These are phyloP conservation scores for Aspergillus diversus DNA, from an alignment of 495 filamentous ascomycete species.

Conservation along the genomic window DNA sequence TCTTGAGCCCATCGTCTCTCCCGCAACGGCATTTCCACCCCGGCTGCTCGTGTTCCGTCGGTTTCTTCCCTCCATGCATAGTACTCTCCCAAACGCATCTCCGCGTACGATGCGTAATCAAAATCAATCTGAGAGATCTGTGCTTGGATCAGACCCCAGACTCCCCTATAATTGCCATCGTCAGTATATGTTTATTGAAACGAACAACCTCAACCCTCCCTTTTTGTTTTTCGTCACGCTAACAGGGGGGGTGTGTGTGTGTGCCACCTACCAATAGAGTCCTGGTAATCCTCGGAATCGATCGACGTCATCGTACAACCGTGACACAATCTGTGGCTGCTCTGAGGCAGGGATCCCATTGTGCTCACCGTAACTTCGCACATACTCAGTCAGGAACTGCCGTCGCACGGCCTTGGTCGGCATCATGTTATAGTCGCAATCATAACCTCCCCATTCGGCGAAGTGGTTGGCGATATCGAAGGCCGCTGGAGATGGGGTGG, in stretches of 20 bases:
- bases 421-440: constrained; percentile 85
- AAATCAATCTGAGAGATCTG: constrained; percentile 96
- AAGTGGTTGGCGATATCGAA: constrained; percentile 99
- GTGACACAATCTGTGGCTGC: constrained; percentile 62
- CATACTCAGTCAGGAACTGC: constrained; percentile 83
- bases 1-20: constrained; percentile 82
- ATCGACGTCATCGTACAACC: constrained; percentile 80
- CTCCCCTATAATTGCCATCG: constrained; percentile 62
- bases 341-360: constrained; percentile 46
- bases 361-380: constrained; percentile 54
- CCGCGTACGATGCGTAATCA: constrained; percentile 92
- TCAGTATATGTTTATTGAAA: constrained; percentile 8
- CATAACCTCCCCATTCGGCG: constrained; percentile 96
- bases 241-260: neutral
- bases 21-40: constrained; percentile 67
- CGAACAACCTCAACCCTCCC: neutral
- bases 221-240: neutral
- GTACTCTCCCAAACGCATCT: constrained; percentile 87
- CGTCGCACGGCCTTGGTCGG: constrained; percentile 78
- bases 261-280: constrained; percentile 64
- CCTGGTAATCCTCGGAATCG: constrained; percentile 87
- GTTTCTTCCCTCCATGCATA: constrained; percentile 86
- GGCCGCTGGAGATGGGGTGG: constrained; percentile 90
- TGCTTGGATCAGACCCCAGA: constrained; percentile 96
- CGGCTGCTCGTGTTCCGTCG: constrained; percentile 59